Conservation (phyloP, 2,329 filamentous ascomycete species). For the Onygenales sp. region DNA sequence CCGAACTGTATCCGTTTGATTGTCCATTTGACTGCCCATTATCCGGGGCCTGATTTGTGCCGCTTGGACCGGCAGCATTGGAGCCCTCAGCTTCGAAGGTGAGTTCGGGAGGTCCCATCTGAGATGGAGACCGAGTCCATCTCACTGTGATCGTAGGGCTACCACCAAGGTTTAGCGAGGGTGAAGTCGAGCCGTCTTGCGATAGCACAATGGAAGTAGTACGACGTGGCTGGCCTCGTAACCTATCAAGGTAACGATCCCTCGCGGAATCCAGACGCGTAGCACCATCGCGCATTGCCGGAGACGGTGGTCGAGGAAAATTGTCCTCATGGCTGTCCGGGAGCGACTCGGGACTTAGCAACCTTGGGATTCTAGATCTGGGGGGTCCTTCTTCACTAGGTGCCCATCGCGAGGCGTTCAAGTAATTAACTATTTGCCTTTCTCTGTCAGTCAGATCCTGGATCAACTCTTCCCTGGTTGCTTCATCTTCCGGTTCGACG, state of each 20-base stretch:
- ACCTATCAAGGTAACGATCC: constrained; percentile 21
- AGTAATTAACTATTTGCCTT: constrained; percentile 33
- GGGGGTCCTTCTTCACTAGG: constrained; percentile 11
- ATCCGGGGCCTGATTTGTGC: constrained; percentile 6
- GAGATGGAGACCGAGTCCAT: constrained; percentile 32
- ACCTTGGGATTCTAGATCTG: constrained; percentile 20
- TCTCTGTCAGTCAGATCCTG: constrained; percentile 33
- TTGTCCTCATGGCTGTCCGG: constrained; percentile 17
- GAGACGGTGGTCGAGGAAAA: constrained; percentile 25
- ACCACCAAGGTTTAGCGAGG: constrained; percentile 14
- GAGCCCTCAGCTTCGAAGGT: constrained; percentile 14
- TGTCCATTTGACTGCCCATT: constrained; percentile 2
- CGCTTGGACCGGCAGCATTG: constrained; percentile 15
- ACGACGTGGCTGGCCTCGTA: constrained; percentile 24
- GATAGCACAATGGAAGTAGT: constrained; percentile 33
- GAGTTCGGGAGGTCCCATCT: constrained; percentile 23
- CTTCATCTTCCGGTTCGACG: constrained; percentile 13
- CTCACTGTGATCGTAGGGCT: constrained; percentile 27
- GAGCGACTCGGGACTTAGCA: constrained; percentile 19
- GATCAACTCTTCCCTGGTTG: constrained; percentile 26
- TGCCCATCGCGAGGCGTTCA: constrained; percentile 33
- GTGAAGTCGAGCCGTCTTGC: constrained; percentile 18
- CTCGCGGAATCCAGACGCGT: constrained; percentile 21
- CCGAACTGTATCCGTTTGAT: background rate
- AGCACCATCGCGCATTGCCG: constrained; percentile 18